A percentile compares a stretch with the other conserved stretches of the same genome.
These are phyloP conservation scores for Apophysomyces variabilis DNA, from an alignment of 371 early-diverging fungal species.

Conservation along the genomic window DNA sequence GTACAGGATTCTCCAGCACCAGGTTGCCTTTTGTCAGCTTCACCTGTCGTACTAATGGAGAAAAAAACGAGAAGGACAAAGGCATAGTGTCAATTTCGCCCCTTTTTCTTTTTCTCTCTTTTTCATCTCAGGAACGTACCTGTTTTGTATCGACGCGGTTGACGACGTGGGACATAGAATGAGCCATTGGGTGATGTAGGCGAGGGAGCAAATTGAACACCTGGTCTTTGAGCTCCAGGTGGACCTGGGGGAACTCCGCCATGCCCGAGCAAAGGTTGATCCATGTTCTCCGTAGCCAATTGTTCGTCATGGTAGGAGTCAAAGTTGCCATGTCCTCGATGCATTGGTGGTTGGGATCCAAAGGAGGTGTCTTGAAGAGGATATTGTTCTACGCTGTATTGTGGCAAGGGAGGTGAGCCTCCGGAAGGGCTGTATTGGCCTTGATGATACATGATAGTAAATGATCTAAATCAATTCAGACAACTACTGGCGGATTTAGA, in stretches of 20 bases:
- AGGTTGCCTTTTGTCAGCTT: conserved; percentile 76
- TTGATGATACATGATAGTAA: conserved; percentile 16
- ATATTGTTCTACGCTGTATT: conserved; percentile 24
- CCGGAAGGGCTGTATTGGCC: conserved; percentile 7
- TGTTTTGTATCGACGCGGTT: conserved; percentile 66
- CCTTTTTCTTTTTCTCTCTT: too few relatives aligned
- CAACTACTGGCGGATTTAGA: neutral
- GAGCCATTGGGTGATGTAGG: conserved; percentile 46
- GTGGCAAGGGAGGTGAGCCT: conserved; percentile 17
- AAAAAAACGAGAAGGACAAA: neutral
- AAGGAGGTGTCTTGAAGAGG: conserved; percentile 28
- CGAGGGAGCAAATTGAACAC: conserved; percentile 23
- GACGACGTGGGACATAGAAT: conserved; percentile 59
- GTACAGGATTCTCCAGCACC: conserved; percentile 79
- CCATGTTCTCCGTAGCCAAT: conserved; percentile 13
- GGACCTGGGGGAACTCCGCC: conserved; percentile 13
- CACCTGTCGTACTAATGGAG: conserved; percentile 45
- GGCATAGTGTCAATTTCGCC: neutral
- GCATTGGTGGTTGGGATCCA: conserved; percentile 20
- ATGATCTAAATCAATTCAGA: conserved; percentile 6
- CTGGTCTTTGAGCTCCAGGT: neutral
- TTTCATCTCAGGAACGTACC: conserved; percentile 25
- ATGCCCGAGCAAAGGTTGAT: conserved; percentile 25
- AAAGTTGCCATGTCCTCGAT: conserved; percentile 20
- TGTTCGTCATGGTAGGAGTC: conserved; percentile 18